Evolutionary conservation across 768 basidiomycete genomes (phyloP).

Genomic region (Russula emetica): DNA sequence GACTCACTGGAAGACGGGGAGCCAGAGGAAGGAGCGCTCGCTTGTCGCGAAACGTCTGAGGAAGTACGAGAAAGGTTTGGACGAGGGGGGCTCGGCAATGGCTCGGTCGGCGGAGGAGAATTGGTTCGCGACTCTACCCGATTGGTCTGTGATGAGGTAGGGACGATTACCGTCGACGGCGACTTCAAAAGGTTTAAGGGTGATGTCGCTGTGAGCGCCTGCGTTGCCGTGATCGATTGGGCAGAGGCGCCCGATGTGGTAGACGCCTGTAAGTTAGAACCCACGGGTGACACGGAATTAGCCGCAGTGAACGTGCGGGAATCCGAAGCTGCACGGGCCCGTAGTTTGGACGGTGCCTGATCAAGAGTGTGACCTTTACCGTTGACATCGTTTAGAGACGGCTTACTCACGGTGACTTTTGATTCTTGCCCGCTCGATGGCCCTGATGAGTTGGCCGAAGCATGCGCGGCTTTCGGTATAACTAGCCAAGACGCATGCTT

Average conservation of each 20-base stretch:
- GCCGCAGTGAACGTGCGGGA: conserved; percentile 19
- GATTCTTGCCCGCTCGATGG: conserved; percentile 3
- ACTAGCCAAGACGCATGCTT: conserved; percentile 26
- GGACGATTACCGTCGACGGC: conserved; percentile 17
- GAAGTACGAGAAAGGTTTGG: conserved; percentile 15
- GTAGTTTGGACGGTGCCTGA: conserved; percentile 16
- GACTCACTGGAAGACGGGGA: conserved; percentile 24
- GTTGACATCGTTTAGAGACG: neutral
- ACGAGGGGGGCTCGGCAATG: conserved; percentile 14
- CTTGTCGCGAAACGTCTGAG: conserved; percentile 12
- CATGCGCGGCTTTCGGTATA: conserved; percentile 10
- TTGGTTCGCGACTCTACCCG: conserved; percentile 2
- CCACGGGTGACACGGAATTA: conserved; percentile 1
- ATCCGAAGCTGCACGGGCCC: conserved; percentile 26
- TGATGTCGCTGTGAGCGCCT: conserved; percentile 10
- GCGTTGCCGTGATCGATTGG: conserved; percentile 14
- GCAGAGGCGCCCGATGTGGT: neutral
- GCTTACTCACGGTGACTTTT: conserved; percentile 8
- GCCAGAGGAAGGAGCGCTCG: conserved; percentile 3
- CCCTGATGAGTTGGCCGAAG: neutral
- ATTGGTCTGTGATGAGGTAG: conserved; percentile 7
- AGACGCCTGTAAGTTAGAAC: conserved; percentile 14
- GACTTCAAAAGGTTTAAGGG: conserved; percentile 23
- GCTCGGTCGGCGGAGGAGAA: conserved; percentile 13
- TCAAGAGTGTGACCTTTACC: neutral